phyloP scores from a whole-genome alignment of 371 early-diverging fungal species.

The Mucor plumbeus region DNA sequence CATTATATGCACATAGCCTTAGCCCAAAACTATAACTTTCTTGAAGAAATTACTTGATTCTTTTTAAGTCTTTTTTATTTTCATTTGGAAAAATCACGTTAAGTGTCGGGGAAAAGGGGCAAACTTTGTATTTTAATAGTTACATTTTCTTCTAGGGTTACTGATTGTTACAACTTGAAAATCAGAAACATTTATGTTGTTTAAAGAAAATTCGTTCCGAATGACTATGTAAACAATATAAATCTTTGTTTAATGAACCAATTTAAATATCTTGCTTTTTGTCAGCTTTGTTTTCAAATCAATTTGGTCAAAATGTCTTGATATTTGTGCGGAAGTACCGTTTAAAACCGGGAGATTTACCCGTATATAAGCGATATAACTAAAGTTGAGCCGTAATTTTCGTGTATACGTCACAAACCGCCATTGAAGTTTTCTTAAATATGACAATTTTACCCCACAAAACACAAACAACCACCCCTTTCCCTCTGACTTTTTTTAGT shows the following conservation, averaged over 20 bases:
- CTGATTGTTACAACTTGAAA: neutral
- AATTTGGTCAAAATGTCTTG: neutral
- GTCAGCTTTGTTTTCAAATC: neutral
- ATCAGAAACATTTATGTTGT: neutral
- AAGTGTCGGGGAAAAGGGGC: conserved; percentile 1
- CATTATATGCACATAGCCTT: neutral
- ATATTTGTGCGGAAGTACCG: conserved; percentile 13
- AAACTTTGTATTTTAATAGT: neutral
- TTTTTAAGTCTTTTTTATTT: neutral
- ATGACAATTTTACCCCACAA: conserved; percentile 21
- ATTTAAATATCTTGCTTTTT: conserved; percentile 40
- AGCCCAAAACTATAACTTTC: neutral
- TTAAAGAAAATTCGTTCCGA: too few species aligned
- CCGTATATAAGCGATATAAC: conserved; percentile 12
- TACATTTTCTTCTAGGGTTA: neutral
- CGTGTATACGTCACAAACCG: conserved; percentile 25
- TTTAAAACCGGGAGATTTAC: conserved; percentile 23
- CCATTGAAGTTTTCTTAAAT: conserved; percentile 12
- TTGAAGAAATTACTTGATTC: neutral
- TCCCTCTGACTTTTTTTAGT: conserved; percentile 9
- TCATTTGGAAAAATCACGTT: neutral
- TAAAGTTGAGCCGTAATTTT: conserved; percentile 14
- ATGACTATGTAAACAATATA: too few species aligned
- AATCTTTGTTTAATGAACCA: too few species aligned
- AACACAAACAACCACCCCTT: conserved; percentile 6